These are phyloP conservation scores for Colletotrichum eleusines DNA, from an alignment of 2,329 filamentous ascomycete species.

Conservation along the genomic window DNA sequence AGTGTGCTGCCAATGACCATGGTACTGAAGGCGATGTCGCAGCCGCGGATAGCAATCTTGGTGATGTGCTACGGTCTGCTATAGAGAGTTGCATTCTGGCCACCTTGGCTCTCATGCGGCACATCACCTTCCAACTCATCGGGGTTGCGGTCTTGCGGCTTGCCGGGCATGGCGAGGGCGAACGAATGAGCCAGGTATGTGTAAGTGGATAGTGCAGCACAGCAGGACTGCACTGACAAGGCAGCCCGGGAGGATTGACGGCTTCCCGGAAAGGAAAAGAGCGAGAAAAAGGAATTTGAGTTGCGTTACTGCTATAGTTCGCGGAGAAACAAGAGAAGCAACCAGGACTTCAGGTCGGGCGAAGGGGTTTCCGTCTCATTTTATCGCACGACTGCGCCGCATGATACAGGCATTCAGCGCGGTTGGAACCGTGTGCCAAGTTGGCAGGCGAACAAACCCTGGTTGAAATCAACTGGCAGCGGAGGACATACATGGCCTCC, in stretches of 20 bases:
- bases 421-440: constrained; percentile 4
- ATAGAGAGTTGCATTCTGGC: constrained; percentile 20
- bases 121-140: constrained; percentile 29
- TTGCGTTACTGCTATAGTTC: background rate
- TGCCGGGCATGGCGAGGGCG: constrained; percentile 2
- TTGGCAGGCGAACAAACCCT: constrained; percentile 2
- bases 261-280: background rate
- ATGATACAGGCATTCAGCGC: constrained; percentile 12
- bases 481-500: constrained; percentile 20
- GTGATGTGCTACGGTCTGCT: constrained; percentile 46
- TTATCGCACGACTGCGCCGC: constrained; percentile 31
- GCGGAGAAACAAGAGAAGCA: constrained; percentile 11
- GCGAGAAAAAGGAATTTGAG: background rate
- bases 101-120: constrained; percentile 23
- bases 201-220: background rate
- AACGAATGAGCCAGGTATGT: background rate
- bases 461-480: background rate
- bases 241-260: background rate
- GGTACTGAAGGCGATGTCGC: constrained; percentile 46
- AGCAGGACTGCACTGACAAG: background rate
- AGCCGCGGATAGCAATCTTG: constrained; percentile 49
- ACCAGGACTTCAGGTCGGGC: background rate
- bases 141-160: constrained; percentile 12
- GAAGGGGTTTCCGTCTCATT: constrained; percentile 24
- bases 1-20: constrained; percentile 34